A percentile compares a stretch with the other conserved stretches of the same genome.
phyloP scores from a whole-genome alignment of 352 stramenopile genomes.

The Thalassiosira oceanica region DNA sequence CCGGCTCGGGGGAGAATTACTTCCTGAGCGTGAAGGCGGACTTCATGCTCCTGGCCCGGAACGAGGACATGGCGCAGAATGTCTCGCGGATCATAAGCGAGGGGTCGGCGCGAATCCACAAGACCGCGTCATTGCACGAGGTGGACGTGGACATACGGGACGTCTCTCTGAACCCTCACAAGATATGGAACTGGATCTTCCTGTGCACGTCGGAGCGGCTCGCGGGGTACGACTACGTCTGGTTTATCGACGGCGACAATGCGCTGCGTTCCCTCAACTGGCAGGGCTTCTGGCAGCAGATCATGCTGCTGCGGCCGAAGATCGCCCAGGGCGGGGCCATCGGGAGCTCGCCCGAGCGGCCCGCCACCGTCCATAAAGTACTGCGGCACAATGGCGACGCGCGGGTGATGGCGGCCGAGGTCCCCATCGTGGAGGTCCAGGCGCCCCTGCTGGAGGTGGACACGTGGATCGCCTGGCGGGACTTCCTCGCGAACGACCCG shows the following conservation, averaged over 20 bases:
- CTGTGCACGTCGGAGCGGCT: not conserved
- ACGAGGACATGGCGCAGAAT: not conserved
- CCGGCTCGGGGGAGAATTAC: not conserved
- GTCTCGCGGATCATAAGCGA: not conserved
- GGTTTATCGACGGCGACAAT: constrained; percentile 10
- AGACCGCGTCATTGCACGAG: not conserved
- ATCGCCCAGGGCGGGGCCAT: not conserved
- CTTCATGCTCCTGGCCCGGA: constrained; percentile 8
- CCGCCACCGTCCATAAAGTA: not conserved
- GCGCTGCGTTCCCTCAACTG: constrained; percentile 1
- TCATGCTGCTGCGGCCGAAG: constrained; percentile 2
- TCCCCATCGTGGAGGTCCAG: constrained; percentile 4
- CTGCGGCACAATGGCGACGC: constrained; percentile 1
- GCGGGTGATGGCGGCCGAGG: not conserved
- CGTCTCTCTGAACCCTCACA: not conserved
- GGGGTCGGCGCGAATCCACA: not conserved
- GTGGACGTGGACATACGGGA: constrained; percentile 1
- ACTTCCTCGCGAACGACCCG: not conserved
- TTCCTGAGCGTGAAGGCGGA: not conserved
- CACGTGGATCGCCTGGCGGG: constrained; percentile 2
- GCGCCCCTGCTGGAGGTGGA: constrained; percentile 1
- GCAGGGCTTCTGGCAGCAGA: constrained; percentile 1
- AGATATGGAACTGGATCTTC: constrained; percentile 5
- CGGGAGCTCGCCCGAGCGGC: not conserved
- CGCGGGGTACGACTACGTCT: constrained; percentile 12